Base-by-base conservation (phyloP, 306 rosid species). In the Acacia crassicarpa region DNA sequence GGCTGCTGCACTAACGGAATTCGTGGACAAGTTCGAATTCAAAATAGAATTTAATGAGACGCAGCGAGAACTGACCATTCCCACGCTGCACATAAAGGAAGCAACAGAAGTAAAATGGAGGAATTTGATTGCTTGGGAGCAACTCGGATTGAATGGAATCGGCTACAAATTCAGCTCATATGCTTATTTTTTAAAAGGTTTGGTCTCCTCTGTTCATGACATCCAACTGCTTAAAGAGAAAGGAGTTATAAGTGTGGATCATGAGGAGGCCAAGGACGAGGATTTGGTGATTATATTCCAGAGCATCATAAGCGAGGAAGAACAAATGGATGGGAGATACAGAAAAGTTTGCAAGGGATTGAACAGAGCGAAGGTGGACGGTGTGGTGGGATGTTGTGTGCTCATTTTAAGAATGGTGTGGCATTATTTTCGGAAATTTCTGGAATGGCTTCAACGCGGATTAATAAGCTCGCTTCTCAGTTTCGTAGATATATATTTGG, bases 121-220 rank as follows among this genome's bases (percentile, higher is more conserved):
- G 25, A 54, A 54, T 54, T 20, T 6, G 11, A 73, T 81, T 70
- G 81, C 72, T 7, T 59, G 48, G 69, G 82, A 82, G 82, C 43
- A 62, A 63, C 9, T 48, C 58, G 27, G 59, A 2, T 59, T 59
- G 16, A 49, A 16, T 1, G 43, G 38, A 17, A n/a, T 41, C 0
- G 6, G 32, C 11, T 20, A 16, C 11, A 8, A 5, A 9, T 56
- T 80, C 51, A 32, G 53, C 1, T 72, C 83, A 1, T 73, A 80
- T 9, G 78, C 74, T 5, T 3, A 11, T 22, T 76, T 73, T 33
- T 61, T 80, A 44, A 61, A 32, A 22, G 20, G 74, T 15, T 76
- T 80, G 46, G 51, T 73, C 9, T 23, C n/a, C 33, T 80, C 49
- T 8, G 32, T 44, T 3, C 27, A 25, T 16, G 74, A 72, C 27